Conservation (phyloP, 805 yeast genomes). For the Ogataea paraovalis region DNA sequence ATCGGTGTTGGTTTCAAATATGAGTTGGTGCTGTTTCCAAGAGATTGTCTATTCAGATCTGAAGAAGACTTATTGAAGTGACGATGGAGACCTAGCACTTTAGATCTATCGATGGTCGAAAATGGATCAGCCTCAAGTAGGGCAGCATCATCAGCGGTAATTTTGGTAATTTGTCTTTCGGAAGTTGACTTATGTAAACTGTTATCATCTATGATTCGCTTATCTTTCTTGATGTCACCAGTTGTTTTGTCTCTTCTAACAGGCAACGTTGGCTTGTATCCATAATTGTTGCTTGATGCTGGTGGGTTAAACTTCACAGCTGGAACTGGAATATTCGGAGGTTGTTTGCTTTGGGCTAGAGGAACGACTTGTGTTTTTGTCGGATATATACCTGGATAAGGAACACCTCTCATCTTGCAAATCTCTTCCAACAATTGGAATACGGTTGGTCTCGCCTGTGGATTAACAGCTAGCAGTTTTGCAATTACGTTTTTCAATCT, state of each 20-base stretch:
- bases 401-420: conserved; percentile 52
- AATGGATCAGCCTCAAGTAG: conserved; percentile 35
- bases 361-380: conserved; percentile 9
- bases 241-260: conserved; percentile 16
- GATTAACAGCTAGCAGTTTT: conserved; percentile 60
- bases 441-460: conserved; percentile 68
- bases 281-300: neutral
- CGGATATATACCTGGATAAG: conserved; percentile 32
- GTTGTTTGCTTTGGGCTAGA: too few species aligned
- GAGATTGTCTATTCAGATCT: conserved; percentile 2
- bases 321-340: conserved; percentile 1
- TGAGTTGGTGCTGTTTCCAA: conserved; percentile 2
- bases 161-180: conserved; percentile 8
- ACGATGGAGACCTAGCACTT: conserved; percentile 20
- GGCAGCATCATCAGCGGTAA: conserved; percentile 2
- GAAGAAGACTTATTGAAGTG: conserved; percentile 12
- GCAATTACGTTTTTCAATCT: conserved; percentile 61
- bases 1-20: conserved; percentile 5
- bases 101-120: conserved; percentile 38
- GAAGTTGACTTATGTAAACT: conserved; percentile 16
- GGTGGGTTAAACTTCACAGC: conserved; percentile 1
- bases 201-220: conserved; percentile 2
- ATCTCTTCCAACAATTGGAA: conserved; percentile 68
- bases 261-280: conserved; percentile 10
- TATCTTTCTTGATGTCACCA: conserved; percentile 6